Evolutionary conservation across 495 filamentous ascomycete genomes (phyloP), one percentile per base, ranked within the genome.

Genomic region (Aspergillus cavernicola): DNA sequence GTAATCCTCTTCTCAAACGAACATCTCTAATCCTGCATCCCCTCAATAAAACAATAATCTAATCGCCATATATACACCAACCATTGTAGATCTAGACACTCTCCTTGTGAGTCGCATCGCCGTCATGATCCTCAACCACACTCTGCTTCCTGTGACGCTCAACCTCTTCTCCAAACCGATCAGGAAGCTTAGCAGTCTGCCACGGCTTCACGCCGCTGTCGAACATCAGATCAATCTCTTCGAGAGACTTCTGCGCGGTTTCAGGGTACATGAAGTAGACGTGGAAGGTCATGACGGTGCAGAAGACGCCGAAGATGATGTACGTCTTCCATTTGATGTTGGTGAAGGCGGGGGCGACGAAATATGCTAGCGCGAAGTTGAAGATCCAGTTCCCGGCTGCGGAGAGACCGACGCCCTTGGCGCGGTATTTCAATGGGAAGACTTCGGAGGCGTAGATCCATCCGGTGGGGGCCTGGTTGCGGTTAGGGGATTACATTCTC

Each of bases 361-460:
- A 89, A 61, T 85, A 76, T 4, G 82, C 85, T 4, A 89, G 66
- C 0, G 85, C 85, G 58, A 88, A 88, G 72, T 88, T 88, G 75
- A 88, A 89, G 13, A 87, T 74, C 86, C 86, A 88, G 67, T 91
- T 90, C 3, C 80, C 80, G 20, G 84, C 74, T 0, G 85, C 80
- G 0, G 85, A 80, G 19, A 88, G 69, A 9, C 72, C 80, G 72
- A 89, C 87, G 12, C 86, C 87, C 28, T 80, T 85, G 12, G 85
- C 87, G 15, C 87, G 82, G 13, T 85, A 88, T 60, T 87, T 85
- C 9, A 89, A 75, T 0, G 84, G 84, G 79, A 85, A 90, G 3
- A 90, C 82, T 70, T 91, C 86, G 16, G 87, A 79, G 0, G 85
- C 82, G 67, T 91, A 90, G 52, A 89, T 78, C 86, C 87, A 90